Evolutionary conservation across 2,329 filamentous ascomycete species (phyloP).

Genomic region (Scytalidium lignicola): DNA sequence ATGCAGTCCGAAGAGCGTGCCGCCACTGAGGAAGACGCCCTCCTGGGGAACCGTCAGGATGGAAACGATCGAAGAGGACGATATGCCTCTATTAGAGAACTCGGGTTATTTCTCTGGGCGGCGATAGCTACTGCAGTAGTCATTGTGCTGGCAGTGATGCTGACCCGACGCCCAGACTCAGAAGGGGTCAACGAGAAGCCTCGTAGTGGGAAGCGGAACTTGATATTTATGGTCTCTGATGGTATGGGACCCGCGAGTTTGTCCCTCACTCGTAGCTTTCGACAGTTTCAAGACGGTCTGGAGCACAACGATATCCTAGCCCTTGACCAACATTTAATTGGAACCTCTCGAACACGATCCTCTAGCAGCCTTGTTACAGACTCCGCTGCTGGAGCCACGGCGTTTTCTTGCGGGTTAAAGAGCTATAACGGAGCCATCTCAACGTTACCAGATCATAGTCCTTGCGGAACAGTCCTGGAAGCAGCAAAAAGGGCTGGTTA

Average conservation of each 20-base stretch:
- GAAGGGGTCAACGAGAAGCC: conserved; percentile 25
- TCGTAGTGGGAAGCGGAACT: conserved; percentile 68
- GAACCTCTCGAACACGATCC: conserved; percentile 81
- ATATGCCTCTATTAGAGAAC: conserved; percentile 64
- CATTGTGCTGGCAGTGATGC: conserved; percentile 71
- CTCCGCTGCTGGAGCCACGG: conserved; percentile 93
- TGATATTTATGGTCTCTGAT: conserved; percentile 99
- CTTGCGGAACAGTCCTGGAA: conserved; percentile 89
- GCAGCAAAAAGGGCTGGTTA: conserved; percentile 91
- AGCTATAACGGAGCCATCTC: conserved; percentile 97
- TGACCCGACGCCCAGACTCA: conserved; percentile 64
- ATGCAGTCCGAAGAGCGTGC: conserved; percentile 49
- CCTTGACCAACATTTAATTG: conserved; percentile 86
- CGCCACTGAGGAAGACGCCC: conserved; percentile 37
- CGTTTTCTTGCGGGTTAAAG: conserved; percentile 88
- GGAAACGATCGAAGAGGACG: conserved; percentile 23
- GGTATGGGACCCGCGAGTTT: conserved; percentile 96
- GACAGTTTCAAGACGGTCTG: conserved; percentile 71
- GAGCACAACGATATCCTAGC: conserved; percentile 69
- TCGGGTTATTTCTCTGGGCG: conserved; percentile 77
- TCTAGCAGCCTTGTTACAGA: conserved; percentile 85
- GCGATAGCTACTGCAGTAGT: conserved; percentile 72
- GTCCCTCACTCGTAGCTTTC: conserved; percentile 78
- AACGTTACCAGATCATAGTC: conserved; percentile 74
- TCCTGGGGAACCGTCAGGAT: conserved; percentile 26